These are phyloP conservation scores for Rhodomyrtus psidioides DNA, from an alignment of 441 rosid species.

Conservation along the genomic window DNA sequence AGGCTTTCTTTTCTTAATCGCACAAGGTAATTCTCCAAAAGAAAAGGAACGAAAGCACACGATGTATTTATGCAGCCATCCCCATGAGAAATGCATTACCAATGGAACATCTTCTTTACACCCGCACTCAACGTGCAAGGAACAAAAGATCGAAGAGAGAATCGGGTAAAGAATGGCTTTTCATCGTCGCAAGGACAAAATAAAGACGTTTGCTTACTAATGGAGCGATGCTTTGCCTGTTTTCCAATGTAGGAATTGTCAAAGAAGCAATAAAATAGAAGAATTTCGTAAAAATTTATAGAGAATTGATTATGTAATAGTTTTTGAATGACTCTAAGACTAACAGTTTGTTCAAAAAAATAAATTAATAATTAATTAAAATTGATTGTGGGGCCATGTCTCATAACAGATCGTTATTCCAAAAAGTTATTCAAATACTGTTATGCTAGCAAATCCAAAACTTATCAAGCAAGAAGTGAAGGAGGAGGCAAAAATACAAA, in stretches of 20 bases:
- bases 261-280: neutral
- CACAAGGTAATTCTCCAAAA: neutral
- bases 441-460: neutral
- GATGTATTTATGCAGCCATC: neutral
- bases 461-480: neutral
- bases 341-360: too few species aligned
- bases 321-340: too few species aligned
- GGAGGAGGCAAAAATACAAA: neutral
- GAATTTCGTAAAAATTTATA: neutral
- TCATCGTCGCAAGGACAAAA: neutral
- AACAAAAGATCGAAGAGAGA: neutral
- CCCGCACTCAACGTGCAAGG: neutral
- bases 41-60: neutral
- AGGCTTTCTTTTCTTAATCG: neutral
- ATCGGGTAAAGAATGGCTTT: neutral
- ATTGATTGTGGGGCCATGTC: too few species aligned
- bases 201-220: neutral
- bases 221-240: neutral
- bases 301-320: too few species aligned
- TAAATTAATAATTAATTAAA: too few species aligned
- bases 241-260: neutral
- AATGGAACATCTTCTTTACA: neutral
- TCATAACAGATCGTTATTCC: too few species aligned
- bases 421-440: too few species aligned
- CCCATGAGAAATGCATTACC: neutral